These are phyloP conservation scores for Caryopteris hybrid DNA, from an alignment of 305 asterid species.

Conservation along the genomic window DNA sequence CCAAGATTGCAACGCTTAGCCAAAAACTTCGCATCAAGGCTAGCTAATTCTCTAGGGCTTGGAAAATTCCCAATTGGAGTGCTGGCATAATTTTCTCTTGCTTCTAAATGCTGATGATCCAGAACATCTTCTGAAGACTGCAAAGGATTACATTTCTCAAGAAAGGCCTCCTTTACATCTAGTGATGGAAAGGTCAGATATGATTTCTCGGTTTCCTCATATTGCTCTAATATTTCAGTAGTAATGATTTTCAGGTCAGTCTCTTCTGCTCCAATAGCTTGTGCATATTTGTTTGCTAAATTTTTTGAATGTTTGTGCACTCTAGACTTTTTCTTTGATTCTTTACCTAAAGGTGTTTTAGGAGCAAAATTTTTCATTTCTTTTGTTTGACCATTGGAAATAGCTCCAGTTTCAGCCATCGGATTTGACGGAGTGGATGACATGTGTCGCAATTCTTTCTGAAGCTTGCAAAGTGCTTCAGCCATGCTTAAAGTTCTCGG, in stretches of 20 bases:
- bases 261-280: conserved; percentile 19
- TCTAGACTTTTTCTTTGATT: conserved; percentile 33
- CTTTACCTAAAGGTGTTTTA: conserved; percentile 59
- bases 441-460: conserved; percentile 46
- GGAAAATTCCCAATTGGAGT: conserved; percentile 58
- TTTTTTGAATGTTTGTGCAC: conserved; percentile 20
- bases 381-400: conserved; percentile 12
- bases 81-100: background rate
- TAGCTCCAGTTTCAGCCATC: conserved; percentile 16
- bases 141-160: conserved; percentile 9
- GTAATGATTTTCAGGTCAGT: conserved; percentile 5
- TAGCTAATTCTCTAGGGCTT: conserved; percentile 58
- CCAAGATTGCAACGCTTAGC: conserved; percentile 70
- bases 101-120: conserved; percentile 18
- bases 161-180: conserved; percentile 17
- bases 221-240: conserved; percentile 17
- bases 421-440: conserved; percentile 12
- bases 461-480: conserved; percentile 77
- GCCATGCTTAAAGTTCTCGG: conserved; percentile 81
- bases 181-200: conserved; percentile 1
- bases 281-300: conserved; percentile 18
- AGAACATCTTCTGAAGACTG: conserved; percentile 8
- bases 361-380: conserved; percentile 37
- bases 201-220: background rate
- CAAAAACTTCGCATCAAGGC: conserved; percentile 47